Evolutionary conservation across 306 rosid species (phyloP), one percentile per base, ranked within the genome.

Genomic region (cucumber (Cucumis sativus)): DNA sequence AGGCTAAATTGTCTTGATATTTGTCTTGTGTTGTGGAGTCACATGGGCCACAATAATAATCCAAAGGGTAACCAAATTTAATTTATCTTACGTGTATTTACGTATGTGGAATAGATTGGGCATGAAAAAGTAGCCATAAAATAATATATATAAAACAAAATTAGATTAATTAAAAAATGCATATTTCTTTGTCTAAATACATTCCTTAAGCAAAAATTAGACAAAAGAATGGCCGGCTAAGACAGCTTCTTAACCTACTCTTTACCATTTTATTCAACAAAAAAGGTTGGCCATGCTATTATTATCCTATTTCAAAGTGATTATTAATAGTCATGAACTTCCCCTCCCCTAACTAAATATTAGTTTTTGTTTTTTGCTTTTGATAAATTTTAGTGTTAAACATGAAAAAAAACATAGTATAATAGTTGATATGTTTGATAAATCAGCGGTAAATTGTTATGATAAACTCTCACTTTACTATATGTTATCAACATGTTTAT

Each of bases 171-270:
- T 84, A 58, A 85, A 86, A 72, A 77, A n/a, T 77, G 80, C 61
- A 52, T 64, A 62, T 76, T 63, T 76, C 77, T 81, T 85, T 85
- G 86, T 84, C 84, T 28, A 75, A 84, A 81, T 66, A 77, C 78
- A 82, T 64, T 84, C 77, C 84, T 78, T 83, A 83, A 84, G 84
- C 78, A 51, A 83, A 87, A 83, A 84, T 85, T 88, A 80, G 96
- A 92, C 96, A 91, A 91, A 86, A 77, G 57, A 76, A 57, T 79
- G 93, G 97, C 93, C 99, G 97, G 97, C 99, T 77, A 87, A 89
- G 88, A 88, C 90, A 90, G 90, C 97, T 90, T 58, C 63, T 88
- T 90, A 79, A 92, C 97, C 83, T 89, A 95, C 85, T 85, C 86
- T 61, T 65, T 57, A 89, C 80, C 81, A 47, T 72, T 20, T 20